A percentile compares a stretch with the other conserved stretches of the same genome.
Evolutionary conservation across 805 yeast genomes (phyloP).

Genomic region (Vanderwaltozyma yarrowii): DNA sequence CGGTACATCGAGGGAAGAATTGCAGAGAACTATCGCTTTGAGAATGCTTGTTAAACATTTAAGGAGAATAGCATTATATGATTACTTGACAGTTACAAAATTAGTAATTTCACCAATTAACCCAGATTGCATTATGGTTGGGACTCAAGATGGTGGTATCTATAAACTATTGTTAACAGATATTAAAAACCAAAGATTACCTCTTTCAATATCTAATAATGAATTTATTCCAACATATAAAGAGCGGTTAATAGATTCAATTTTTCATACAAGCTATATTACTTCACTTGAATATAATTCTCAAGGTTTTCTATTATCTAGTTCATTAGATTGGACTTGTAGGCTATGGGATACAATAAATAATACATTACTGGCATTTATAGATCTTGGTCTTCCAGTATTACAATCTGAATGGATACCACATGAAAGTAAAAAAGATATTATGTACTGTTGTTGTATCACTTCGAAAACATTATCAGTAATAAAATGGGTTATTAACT

Average conservation of each 20-base stretch:
- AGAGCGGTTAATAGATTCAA: background rate
- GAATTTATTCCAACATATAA: conserved; percentile 13
- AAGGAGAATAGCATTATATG: conserved; percentile 8
- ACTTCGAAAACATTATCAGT: background rate
- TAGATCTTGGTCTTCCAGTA: conserved; percentile 13
- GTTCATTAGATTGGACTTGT: conserved; percentile 21
- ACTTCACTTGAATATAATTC: conserved; percentile 9
- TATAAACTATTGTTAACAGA: conserved; percentile 12
- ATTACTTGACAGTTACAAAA: conserved; percentile 11
- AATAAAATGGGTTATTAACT: background rate
- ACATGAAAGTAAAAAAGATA: too few species aligned
- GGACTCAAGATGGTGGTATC: conserved; percentile 23
- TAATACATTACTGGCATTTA: conserved; percentile 6
- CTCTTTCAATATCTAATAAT: conserved; percentile 10
- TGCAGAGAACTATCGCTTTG: background rate
- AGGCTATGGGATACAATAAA: conserved; percentile 17
- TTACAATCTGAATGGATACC: conserved; percentile 13
- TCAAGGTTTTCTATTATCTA: conserved; percentile 13
- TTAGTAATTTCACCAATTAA: conserved; percentile 14
- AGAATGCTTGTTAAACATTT: conserved; percentile 7
- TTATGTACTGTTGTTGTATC: background rate
- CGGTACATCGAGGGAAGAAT: background rate
- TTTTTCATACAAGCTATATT: conserved; percentile 18
- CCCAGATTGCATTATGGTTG: conserved; percentile 14
- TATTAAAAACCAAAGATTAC: conserved; percentile 2